Percentiles rank a stretch among this genome's conserved stretches.
These are phyloP conservation scores for Albatrellus sp. DNA, from an alignment of 1,284 basidiomycete species.

Conservation along the genomic window DNA sequence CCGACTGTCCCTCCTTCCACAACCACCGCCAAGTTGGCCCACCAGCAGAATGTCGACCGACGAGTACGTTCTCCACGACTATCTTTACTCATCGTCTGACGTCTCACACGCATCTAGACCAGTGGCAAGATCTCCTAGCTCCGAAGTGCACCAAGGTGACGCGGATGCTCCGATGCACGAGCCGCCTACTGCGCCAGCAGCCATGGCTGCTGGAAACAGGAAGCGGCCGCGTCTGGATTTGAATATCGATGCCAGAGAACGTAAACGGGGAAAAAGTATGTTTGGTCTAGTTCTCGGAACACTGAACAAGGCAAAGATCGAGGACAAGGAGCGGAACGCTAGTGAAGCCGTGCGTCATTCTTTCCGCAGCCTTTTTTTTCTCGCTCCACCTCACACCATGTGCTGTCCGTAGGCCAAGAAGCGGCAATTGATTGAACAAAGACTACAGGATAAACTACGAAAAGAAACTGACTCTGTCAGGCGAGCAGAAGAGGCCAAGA, in stretches of 20 bases:
- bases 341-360: constrained; percentile 54
- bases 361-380: constrained; percentile 8
- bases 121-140: constrained; percentile 10
- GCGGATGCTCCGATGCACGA: constrained; percentile 20
- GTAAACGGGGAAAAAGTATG: constrained; percentile 74
- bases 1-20: constrained; percentile 9
- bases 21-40: neutral
- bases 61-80: constrained; percentile 24
- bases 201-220: constrained; percentile 23
- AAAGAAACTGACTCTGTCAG: constrained; percentile 75
- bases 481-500: constrained; percentile 70
- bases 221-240: constrained; percentile 64
- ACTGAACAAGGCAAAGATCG: constrained; percentile 70
- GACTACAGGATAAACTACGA: constrained; percentile 66
- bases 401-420: constrained; percentile 53
- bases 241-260: constrained; percentile 35
- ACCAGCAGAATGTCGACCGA: constrained; percentile 35
- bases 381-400: neutral
- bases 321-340: constrained; percentile 66
- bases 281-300: constrained; percentile 71
- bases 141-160: constrained; percentile 15
- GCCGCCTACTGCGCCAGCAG: constrained; percentile 14
- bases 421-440: constrained; percentile 64
- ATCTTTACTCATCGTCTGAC: neutral
- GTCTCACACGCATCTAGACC: constrained; percentile 2